Evolutionary conservation across 148 eudicot species (phyloP), one percentile per base, ranked within the genome.

Genomic region (Selenicereus undatus): DNA sequence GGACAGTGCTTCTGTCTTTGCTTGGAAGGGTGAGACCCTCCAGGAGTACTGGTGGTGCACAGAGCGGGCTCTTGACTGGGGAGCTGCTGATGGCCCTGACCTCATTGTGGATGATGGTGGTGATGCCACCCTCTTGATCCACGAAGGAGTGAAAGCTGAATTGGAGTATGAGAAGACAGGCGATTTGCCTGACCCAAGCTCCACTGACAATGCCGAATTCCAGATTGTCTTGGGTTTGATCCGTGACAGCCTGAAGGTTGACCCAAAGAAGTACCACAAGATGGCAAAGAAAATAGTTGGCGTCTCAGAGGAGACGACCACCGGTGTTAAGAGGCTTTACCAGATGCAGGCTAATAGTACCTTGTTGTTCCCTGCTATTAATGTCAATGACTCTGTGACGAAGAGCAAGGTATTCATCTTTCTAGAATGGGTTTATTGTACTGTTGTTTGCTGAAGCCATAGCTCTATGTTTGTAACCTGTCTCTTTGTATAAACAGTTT

Each of bases 21-120:
- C 99, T 74, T 96, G 99, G 99, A 96, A 96, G 87, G 99, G 99
- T 24, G 95, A 93, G 89, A 96, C 99, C 71, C 87, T 95, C 30
- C 98, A 93, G 85, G 99, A 96, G 88, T 93, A 93, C 91, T 96
- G 98, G 99, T 96, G 99, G 99, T 96, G 99, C 84, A 93, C 98
- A 0, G 98, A 95, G 90, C 76, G 98, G 51, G 93, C 99, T 24
- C 90, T 95, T n/a, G 99, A 95, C 79, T 93, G 99, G 98, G 99
- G 99, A 8, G 88, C 95, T 0, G 91, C 77, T 24, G 99, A 97
- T 60, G 97, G 98, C 3, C 99, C 99, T 8, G 99, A 96, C 84
- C 86, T 96, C 52, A 92, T 96, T 64, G 99, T 96, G 29, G 99
- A 96, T 45, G 99, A 96, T 56, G 99, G 99, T 45, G 99, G 99